These are phyloP conservation scores for Tuber umbilicatum DNA, from an alignment of 495 filamentous ascomycete species.

Conservation along the genomic window DNA sequence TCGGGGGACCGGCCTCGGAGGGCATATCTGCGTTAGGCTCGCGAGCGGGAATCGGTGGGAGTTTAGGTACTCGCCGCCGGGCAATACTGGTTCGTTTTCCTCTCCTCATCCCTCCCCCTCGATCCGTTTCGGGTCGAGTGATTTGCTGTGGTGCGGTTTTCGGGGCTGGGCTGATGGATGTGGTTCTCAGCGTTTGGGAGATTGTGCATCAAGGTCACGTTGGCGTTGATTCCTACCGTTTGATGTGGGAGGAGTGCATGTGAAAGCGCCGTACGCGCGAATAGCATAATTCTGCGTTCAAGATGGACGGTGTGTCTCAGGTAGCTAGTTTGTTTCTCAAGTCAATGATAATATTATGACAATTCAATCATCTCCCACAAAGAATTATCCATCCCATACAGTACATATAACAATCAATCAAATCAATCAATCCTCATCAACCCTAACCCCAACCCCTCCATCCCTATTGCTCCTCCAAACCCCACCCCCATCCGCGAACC, in stretches of 20 bases:
- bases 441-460: constrained; percentile 51
- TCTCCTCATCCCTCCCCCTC: not conserved
- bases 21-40: constrained; percentile 36
- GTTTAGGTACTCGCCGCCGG: constrained; percentile 37
- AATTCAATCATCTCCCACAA: too few relatives aligned
- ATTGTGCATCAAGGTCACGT: constrained; percentile 23
- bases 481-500: constrained; percentile 66
- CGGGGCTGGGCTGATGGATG: too few relatives aligned
- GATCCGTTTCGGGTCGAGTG: not conserved
- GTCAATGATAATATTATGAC: not conserved
- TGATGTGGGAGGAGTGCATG: not conserved
- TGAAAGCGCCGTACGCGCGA: not conserved
- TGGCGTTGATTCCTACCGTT: constrained; percentile 10
- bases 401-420: not conserved
- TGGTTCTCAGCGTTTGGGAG: constrained; percentile 6
- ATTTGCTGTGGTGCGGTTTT: not conserved
- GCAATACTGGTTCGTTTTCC: constrained; percentile 22
- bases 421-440: constrained; percentile 5
- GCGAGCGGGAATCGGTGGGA: constrained; percentile 36
- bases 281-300: too few relatives aligned
- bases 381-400: too few relatives aligned
- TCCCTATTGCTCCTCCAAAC: constrained; percentile 92
- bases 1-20: constrained; percentile 22
- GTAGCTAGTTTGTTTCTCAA: not conserved
- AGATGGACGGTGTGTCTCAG: not conserved